phyloP scores from a whole-genome alignment of 305 asterid species.

The Fraxinus baroniana region DNA sequence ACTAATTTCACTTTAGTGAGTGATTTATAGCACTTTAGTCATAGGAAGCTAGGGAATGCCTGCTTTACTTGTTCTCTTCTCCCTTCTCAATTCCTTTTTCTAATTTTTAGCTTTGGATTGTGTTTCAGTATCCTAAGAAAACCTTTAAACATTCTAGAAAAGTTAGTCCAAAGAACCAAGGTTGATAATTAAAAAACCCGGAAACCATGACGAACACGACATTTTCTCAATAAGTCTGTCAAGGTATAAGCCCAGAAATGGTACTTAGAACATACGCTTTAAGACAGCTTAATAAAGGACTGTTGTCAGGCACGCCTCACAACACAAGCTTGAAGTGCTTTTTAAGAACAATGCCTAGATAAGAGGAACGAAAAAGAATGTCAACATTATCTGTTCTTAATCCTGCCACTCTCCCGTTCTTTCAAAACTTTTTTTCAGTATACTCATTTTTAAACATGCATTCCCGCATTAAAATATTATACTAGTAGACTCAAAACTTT shows the following conservation, averaged over 20 bases:
- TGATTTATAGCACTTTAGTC: neutral
- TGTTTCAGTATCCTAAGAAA: neutral
- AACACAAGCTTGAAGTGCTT: neutral
- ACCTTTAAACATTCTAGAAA: neutral
- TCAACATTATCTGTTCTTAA: neutral
- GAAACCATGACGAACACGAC: neutral
- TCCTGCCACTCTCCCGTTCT: neutral
- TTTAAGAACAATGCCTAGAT: neutral
- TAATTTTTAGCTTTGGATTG: neutral
- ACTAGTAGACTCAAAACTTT: too few relatives aligned
- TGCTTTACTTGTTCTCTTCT: neutral
- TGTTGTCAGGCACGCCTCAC: neutral
- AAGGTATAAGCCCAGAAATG: neutral
- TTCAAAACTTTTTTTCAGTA: too few relatives aligned
- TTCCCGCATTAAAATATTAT: too few relatives aligned
- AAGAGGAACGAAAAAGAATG: neutral
- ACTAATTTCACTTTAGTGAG: neutral
- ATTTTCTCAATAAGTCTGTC: neutral
- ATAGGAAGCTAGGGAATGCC: neutral
- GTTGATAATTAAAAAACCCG: neutral
- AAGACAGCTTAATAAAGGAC: neutral
- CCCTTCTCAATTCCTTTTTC: neutral
- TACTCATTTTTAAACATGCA: too few relatives aligned
- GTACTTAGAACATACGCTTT: neutral
- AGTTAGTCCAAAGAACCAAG: neutral